These are phyloP conservation scores for Spizellomyces punctatus DNA, from an alignment of 192 early-diverging fungal species.

Conservation along the genomic window DNA sequence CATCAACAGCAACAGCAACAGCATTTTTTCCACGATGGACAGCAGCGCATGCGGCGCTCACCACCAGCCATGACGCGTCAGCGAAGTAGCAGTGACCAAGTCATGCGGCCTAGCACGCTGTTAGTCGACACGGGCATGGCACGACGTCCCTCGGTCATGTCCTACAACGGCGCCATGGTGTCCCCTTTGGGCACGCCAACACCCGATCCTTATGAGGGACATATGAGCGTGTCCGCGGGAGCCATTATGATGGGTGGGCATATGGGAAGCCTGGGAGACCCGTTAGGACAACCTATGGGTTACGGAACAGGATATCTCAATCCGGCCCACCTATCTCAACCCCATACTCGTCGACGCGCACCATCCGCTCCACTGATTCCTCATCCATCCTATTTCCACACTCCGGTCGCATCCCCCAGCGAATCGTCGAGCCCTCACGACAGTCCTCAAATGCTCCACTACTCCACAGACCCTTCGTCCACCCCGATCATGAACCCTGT, in stretches of 20 bases:
- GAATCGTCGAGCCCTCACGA: not conserved
- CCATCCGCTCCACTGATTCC: constrained; percentile 22
- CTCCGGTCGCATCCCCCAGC: not conserved
- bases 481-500: constrained; percentile 17
- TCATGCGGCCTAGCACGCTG: constrained; percentile 7
- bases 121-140: not conserved
- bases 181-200: constrained; percentile 11
- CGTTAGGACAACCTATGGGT: not conserved
- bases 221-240: not conserved
- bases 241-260: not conserved
- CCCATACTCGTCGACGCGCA: constrained; percentile 13
- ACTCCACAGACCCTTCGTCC: not conserved
- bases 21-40: not conserved
- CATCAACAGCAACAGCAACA: not conserved
- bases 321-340: constrained; percentile 17
- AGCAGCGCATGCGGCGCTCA: not conserved
- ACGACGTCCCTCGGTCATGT: constrained; percentile 7
- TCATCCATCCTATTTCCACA: constrained; percentile 4
- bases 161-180: constrained; percentile 1
- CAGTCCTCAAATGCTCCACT: not conserved
- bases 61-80: not conserved
- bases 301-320: constrained; percentile 15
- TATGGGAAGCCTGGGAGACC: not conserved
- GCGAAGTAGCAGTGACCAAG: constrained; percentile 22
- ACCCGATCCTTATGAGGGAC: not conserved